Base-by-base conservation (phyloP, 202 grass and related monocot genomes). In the Saccharum hybrid region DNA sequence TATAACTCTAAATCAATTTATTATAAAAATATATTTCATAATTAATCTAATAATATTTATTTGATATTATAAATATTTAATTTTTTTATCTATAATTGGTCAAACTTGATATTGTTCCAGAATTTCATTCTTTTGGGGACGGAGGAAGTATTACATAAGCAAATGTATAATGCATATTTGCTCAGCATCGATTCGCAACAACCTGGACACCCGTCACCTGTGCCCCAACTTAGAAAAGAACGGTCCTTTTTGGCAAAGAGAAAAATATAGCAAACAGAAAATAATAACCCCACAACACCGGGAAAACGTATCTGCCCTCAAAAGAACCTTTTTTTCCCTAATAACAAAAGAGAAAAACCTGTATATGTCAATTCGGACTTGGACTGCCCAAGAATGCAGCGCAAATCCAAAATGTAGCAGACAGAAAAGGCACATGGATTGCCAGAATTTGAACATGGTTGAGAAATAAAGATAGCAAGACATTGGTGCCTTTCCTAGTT, bases 361-460 rank as follows among this genome's bases (percentile, higher is more conserved):
- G 86, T 82, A 82, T 88, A 88, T 49, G 61, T 75, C 71, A 78
- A 84, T 10, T 83, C 63, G 45, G 82, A 79, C 80, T 74, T 54
- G 42, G 80, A 79, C 80, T 66, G 86, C 57, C 72, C 74, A 76
- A 88, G 77, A 73, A 91, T 84, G 85, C 83, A 90, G 82, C 40
- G 14, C 63, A 74, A 82, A 75, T 76, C 54, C 62, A 68, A 78
- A 81, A 59, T 45, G 60, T 83, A 67, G 66, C 51, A 76, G 36
- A 36, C 57, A 87, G 80, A 86, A 87, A 88, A 84, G 56, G 83
- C 79, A 70, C 71, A 77, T 82, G 73, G 40, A 82, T 74, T 69
- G 77, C 61, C 69, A 74, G 69, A 75, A 79, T 71, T 69, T 82
- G 63, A 63, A 62, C 69, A 84, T 49, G 81, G 68, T 75, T 75